Conservation (phyloP, 2,329 filamentous ascomycete genomes). For the Tolypocladium sp. region DNA sequence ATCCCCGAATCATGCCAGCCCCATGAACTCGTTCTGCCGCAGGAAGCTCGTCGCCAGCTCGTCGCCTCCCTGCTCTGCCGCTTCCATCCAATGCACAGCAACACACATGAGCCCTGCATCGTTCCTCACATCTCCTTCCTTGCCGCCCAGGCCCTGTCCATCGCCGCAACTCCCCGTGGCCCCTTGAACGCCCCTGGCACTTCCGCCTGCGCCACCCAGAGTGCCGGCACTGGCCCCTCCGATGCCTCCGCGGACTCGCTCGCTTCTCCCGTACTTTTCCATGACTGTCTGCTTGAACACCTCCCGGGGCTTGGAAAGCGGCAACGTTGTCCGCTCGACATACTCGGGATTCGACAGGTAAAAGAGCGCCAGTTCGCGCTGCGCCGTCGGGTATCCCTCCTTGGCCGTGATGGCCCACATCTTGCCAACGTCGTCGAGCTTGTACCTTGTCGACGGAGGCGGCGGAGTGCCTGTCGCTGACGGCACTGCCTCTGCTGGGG, state of each 20-base stretch:
- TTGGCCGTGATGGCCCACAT: constrained; percentile 93
- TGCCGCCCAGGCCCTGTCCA: constrained; percentile 16
- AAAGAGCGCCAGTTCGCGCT: constrained; percentile 86
- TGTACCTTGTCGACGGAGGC: constrained; percentile 51
- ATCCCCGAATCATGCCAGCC: constrained; percentile 13
- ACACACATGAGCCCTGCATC: constrained; percentile 88
- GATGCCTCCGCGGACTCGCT: constrained; percentile 13
- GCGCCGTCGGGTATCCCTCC: constrained; percentile 73
- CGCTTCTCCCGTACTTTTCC: constrained; percentile 49
- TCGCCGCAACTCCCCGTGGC: constrained; percentile 9
- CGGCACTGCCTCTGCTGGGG: constrained; percentile 18
- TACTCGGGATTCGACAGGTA: constrained; percentile 89
- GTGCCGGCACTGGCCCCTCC: constrained; percentile 12
- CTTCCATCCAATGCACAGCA: constrained; percentile 95
- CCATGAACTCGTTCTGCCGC: constrained; percentile 49
- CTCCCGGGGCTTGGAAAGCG: constrained; percentile 74
- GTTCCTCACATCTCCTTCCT: constrained; percentile 48
- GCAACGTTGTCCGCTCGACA: constrained; percentile 69
- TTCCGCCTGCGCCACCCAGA: constrained; percentile 14
- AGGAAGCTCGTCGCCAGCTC: constrained; percentile 75
- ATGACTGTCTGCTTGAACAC: constrained; percentile 87
- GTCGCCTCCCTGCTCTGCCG: constrained; percentile 78
- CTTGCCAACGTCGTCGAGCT: constrained; percentile 69
- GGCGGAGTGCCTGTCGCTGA: constrained; percentile 32
- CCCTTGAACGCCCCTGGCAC: constrained; percentile 10